Evolutionary conservation across 805 yeast genomes (phyloP), one percentile per base, ranked within the genome.

Genomic region (Starmerella cellae): DNA sequence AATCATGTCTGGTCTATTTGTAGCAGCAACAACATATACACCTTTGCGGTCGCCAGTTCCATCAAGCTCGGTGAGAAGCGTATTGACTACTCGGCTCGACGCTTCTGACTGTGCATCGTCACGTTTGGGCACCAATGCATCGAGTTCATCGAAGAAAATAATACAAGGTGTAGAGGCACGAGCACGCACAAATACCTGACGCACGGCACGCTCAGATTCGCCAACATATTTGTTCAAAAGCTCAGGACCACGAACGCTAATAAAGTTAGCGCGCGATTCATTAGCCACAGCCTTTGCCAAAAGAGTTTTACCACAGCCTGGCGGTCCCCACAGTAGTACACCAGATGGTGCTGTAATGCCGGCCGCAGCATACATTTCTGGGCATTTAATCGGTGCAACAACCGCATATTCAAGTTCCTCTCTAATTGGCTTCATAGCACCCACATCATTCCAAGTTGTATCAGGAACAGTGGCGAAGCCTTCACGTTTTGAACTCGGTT

Each of bases 391-490:
- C 1, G 98, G 98, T 59, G 88, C 96, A 1, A 91, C 98, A 49
- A 91, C 84, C 13, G 97, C 94, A 91, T 85, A 84, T 57, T 91
- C 95, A 24, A 91, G 67, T 60, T 91, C 97, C 58, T 83, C 78
- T 52, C 98, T 70, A 28, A 84, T 77, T 16, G 74, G 70, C 6
- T 74, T 63, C 46, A 91, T 67, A 0, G 97, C 98, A 49, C 98
- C 98, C 28, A 91, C 94, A 57, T 79, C 81, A 5, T 78, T 73
- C 98, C 98, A 91, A 5, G 94, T 77, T 3, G 91, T 95, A 59
- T 91, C 97, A 0, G 98, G 98, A 11, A 91, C 93, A 0, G 97
- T 91, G 0, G 98, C 96, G 63, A 91, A 91, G 0, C 98, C 98
- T 67, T 91, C 98, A 60, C 98, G 78, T 57, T 87, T 88, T 1